phyloP scores from a whole-genome alignment of 495 filamentous ascomycete genomes.

The Penicillium samsonianum region DNA sequence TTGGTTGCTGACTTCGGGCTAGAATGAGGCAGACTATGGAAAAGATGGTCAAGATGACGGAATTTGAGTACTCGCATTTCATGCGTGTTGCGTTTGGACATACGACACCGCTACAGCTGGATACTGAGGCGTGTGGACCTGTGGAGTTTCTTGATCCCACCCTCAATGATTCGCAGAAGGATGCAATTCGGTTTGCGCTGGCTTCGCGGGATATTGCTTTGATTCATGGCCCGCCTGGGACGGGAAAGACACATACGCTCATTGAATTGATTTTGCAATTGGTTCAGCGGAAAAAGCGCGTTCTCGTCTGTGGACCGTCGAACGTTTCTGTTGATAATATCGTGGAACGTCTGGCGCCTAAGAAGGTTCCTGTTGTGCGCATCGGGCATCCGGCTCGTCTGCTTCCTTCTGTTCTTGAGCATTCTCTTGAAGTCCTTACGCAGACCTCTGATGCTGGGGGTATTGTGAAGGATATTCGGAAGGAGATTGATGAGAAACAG shows the following conservation, averaged over 20 bases:
- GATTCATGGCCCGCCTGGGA: conserved; percentile 95
- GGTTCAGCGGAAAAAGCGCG: conserved; percentile 64
- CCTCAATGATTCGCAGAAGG: conserved; percentile 87
- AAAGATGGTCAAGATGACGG: conserved; percentile 68
- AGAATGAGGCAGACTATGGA: conserved; percentile 92
- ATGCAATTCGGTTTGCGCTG: conserved; percentile 87
- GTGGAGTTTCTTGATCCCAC: conserved; percentile 76
- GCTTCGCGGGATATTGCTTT: conserved; percentile 81
- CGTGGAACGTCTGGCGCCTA: conserved; percentile 84
- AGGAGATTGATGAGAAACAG: conserved; percentile 92
- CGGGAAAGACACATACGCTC: conserved; percentile 95
- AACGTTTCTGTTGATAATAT: conserved; percentile 99
- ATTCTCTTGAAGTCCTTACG: conserved; percentile 91
- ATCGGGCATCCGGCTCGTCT: conserved; percentile 92
- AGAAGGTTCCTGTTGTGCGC: conserved; percentile 82
- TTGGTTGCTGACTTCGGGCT: conserved; percentile 6
- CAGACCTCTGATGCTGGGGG: conserved; percentile 84
- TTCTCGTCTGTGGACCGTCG: conserved; percentile 92
- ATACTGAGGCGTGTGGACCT: conserved; percentile 57
- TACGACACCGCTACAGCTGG: conserved; percentile 38
- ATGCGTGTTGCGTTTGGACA: conserved; percentile 81
- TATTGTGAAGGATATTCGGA: conserved; percentile 88
- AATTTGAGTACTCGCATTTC: conserved; percentile 69
- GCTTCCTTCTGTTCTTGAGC: conserved; percentile 81
- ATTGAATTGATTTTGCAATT: conserved; percentile 93